Percentiles rank a stretch among this genome's conserved stretches.
These are phyloP conservation scores for Didymella glomerata DNA, from an alignment of 2,329 filamentous ascomycete species.

Conservation along the genomic window DNA sequence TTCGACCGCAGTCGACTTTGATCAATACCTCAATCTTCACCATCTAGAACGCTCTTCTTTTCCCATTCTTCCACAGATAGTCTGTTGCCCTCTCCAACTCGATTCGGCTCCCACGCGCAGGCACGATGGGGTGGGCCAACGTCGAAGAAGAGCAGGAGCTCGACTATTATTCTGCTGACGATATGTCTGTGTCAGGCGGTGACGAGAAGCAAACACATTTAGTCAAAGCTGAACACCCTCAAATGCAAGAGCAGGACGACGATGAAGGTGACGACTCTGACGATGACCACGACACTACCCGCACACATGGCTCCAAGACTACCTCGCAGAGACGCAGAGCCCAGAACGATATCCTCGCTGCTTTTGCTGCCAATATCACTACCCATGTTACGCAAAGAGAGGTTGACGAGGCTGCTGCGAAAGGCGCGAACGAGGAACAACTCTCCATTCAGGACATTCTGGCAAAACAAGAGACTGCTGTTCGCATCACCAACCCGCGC, in stretches of 20 bases:
- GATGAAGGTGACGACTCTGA: conserved; percentile 31
- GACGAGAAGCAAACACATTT: conserved; percentile 4
- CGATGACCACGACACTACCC: conserved; percentile 35
- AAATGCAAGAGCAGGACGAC: background rate
- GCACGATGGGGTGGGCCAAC: conserved; percentile 31
- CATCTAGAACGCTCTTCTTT: background rate
- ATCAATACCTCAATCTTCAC: background rate
- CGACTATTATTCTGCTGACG: conserved; percentile 26
- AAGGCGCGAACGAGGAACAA: conserved; percentile 55
- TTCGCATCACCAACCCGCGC: conserved; percentile 78
- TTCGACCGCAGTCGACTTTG: background rate
- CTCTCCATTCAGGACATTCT: conserved; percentile 64
- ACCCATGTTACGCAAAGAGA: conserved; percentile 54
- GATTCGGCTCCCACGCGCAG: background rate
- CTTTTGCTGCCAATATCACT: conserved; percentile 55
- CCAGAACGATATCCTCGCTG: conserved; percentile 55
- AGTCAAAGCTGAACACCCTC: background rate
- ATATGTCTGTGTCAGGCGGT: conserved; percentile 12
- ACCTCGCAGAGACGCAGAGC: conserved; percentile 50
- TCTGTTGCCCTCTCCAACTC: background rate
- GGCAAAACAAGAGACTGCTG: conserved; percentile 59
- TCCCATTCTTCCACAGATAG: background rate
- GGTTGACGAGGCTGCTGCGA: conserved; percentile 45
- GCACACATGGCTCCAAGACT: conserved; percentile 35
- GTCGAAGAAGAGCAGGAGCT: conserved; percentile 32